Evolutionary conservation across 352 stramenopile genomes (phyloP), one percentile per base, ranked within the genome.

Genomic region (Aphanomyces invadans): DNA sequence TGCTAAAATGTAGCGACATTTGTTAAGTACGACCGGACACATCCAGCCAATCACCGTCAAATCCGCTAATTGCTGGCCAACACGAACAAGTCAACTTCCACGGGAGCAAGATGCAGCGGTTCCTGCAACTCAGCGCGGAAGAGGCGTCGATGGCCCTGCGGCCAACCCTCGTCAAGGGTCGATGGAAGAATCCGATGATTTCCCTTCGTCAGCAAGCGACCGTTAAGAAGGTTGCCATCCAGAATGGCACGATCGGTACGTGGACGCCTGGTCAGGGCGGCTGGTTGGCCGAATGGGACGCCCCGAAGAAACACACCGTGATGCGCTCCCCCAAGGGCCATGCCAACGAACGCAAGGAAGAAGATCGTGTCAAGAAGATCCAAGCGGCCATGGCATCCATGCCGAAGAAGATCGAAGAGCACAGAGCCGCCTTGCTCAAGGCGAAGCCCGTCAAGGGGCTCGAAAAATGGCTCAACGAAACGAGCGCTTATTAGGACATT

Each of bases 391-490:
- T 94, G 54, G 83, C 68, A n/a, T 75, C 74, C 29, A 95, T 95
- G 86, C 83, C 83, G 32, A 72, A 69, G 71, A 95, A 95, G 80
- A 86, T 95, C 65, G 82, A 80, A 33, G 86, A 92, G 10, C 86
- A 95, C 75, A 91, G 90, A 77, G 92, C 92, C 71, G 77, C 82
- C 1, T 55, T 92, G 45, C 87, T 90, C 74, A 73, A 79, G 59
- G 65, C 83, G 57, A 95, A 95, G 74, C 86, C 86, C 17, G 76
- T 95, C 68, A 89, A 89, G 74, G 86, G 86, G 31, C 76, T 95
- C 26, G 83, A 95, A 69, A 92, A 92, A 74, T 95, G 86, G 86
- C 78, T 95, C 44, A 92, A 87, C 71, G 86, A 95, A 72, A 80
- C 53, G 67, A 79, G 90, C 65, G 76, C 78, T 56, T 94, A 92